These are phyloP conservation scores for Quercus aquifolioides DNA, from an alignment of 306 rosid species.

Conservation along the genomic window DNA sequence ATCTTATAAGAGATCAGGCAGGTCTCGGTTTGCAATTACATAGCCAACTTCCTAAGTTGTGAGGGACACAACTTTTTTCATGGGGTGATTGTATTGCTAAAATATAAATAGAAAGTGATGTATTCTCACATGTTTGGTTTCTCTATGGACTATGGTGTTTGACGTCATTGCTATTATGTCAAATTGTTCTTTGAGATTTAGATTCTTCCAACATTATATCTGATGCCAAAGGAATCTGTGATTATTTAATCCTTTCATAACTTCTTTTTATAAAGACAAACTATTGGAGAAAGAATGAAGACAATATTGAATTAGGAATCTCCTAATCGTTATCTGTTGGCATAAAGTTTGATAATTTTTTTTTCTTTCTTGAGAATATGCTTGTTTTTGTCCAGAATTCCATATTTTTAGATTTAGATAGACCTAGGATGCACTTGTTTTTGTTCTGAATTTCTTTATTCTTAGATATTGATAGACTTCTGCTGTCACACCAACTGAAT, in stretches of 20 bases:
- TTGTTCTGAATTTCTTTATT: background rate
- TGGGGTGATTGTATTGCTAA: background rate
- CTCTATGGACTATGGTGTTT: too few species aligned
- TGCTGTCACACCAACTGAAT: background rate
- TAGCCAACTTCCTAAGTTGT: background rate
- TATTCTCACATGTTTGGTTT: too few species aligned
- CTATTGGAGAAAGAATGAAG: background rate
- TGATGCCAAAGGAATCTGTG: conserved; percentile 25
- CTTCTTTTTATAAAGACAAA: conserved; percentile 1
- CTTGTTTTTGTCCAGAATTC: background rate
- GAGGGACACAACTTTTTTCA: background rate
- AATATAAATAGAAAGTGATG: too few species aligned
- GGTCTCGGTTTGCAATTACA: background rate
- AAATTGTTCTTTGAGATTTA: background rate
- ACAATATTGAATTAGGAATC: background rate
- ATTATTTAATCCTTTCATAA: background rate
- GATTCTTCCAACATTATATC: conserved; percentile 24
- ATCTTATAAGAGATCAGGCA: background rate
- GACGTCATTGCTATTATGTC: background rate
- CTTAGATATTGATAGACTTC: background rate
- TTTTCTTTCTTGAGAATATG: background rate
- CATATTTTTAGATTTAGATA: background rate
- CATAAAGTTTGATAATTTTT: background rate
- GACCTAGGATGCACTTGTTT: background rate
- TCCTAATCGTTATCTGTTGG: background rate